Evolutionary conservation across 768 basidiomycete species (phyloP), one percentile per base, ranked within the genome.

Genomic region (Rhodocollybia butyracea): DNA sequence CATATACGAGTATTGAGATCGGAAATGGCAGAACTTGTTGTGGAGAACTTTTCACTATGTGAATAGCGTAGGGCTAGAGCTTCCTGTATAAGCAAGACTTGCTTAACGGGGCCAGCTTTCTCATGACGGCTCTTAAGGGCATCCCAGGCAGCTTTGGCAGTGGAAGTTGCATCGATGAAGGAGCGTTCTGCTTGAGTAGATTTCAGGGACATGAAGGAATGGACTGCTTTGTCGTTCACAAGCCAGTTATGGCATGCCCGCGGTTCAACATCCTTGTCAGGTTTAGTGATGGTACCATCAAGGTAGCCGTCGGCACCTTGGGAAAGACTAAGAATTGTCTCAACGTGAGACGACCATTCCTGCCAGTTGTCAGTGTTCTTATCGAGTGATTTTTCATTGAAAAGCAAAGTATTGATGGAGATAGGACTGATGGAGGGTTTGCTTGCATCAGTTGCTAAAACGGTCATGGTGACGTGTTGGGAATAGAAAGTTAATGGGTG

Each of bases 61-160:
- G 38, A 34, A 27, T 58, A 63, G 11, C 48, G 45, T 5, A 62
- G 46, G 3, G 24, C 19, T 11, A 64, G 42, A 1, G 57, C 54
- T 6, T 62, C 57, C 6, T 66, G 52, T 1, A 67, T 55, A 12
- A 66, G 57, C 0, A 55, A 58, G 12, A 63, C 58, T 22, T 68
- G 66, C 0, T 56, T 51, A 12, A 64, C 55, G 0, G 59, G 57
- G 1, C 59, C 65, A 7, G 61, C 38, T 26, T 65, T 30, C n/a
- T 55, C 46, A 31, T 68, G 66, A 0, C 63, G 46, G 0, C 31
- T 38, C 12, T 41, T 48, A 1, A 69, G 53, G 0, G 46, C 46
- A n/a, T 3, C 12, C 61, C 62, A 67, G 0, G 61, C 45, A 6
- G 19, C 45, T 22, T 46, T 30, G 26, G 45, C 45, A 13, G 45